Conservation (phyloP, 2,329 filamentous ascomycete genomes). For the Cytospora mali region DNA sequence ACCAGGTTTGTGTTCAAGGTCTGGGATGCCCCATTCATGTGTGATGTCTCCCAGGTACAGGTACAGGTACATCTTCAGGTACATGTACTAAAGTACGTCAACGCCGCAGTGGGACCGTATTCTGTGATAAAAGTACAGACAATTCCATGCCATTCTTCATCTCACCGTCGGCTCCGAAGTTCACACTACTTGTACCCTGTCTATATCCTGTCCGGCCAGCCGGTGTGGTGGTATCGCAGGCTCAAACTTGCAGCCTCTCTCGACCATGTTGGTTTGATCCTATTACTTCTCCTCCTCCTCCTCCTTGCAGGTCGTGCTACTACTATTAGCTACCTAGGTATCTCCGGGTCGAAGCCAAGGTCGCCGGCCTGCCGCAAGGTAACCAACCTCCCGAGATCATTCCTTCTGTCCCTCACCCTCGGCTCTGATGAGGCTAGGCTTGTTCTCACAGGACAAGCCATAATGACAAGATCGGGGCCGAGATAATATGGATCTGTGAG, state of each 20-base stretch:
- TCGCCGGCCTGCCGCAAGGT: slow-evolving; percentile 16
- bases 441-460: neutral
- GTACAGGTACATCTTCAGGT: neutral
- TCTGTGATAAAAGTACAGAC: neutral
- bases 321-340: slow-evolving; percentile 16
- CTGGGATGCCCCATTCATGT: neutral
- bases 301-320: neutral
- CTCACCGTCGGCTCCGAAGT: neutral
- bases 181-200: neutral
- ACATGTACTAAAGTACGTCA: neutral
- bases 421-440: neutral
- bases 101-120: neutral
- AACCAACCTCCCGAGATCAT: too few species aligned
- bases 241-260: neutral
- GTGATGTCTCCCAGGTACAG: neutral
- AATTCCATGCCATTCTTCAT: neutral
- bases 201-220: too few species aligned
- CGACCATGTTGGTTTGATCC: neutral
- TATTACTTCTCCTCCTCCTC: neutral
- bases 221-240: neutral
- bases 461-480: neutral
- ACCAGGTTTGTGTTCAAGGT: neutral
- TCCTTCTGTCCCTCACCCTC: neutral
- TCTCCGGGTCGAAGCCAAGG: slow-evolving; percentile 15
- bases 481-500: slow-evolving; percentile 1